Percentiles rank a stretch among this genome's conserved stretches.
phyloP scores from a whole-genome alignment of 2,329 filamentous ascomycete species.

The Cryphonectria carpinicola region DNA sequence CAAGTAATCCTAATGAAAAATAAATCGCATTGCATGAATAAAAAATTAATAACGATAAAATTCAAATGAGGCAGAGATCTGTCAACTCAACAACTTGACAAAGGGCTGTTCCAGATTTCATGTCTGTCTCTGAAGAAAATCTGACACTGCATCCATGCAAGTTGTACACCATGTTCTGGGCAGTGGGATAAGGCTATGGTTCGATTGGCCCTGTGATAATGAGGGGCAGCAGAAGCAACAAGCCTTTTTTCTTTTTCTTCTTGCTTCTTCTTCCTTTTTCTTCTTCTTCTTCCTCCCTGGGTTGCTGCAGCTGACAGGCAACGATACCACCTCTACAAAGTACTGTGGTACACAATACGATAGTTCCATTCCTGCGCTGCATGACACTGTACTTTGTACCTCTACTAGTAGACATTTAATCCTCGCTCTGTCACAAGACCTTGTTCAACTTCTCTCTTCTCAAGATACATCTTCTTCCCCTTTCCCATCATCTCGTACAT shows the following conservation, averaged over 20 bases:
- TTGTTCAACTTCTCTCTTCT: neutral
- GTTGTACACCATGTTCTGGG: neutral
- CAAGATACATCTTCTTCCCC: neutral
- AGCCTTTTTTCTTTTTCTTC: neutral
- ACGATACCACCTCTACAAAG: neutral
- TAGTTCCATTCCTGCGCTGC: too few relatives aligned
- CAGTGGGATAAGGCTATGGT: neutral
- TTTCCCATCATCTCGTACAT: neutral
- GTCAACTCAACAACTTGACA: neutral
- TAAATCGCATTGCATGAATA: neutral
- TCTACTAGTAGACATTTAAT: too few relatives aligned
- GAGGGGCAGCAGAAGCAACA: slow-evolving; percentile 10
- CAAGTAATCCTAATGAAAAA: neutral
- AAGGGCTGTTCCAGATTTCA: neutral
- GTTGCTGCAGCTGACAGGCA: slow-evolving; percentile 12
- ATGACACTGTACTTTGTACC: neutral
- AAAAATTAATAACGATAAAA: neutral
- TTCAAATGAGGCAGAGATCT: neutral
- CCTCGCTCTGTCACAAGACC: too few relatives aligned
- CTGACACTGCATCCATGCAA: neutral
- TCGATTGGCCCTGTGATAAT: slow-evolving; percentile 7
- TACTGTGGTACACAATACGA: too few relatives aligned
- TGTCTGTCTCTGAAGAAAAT: neutral
- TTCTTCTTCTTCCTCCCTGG: too few relatives aligned
- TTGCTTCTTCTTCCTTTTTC: neutral